These are phyloP conservation scores for Leucocoprinus sp. DNA, from an alignment of 768 basidiomycete species.

Conservation along the genomic window DNA sequence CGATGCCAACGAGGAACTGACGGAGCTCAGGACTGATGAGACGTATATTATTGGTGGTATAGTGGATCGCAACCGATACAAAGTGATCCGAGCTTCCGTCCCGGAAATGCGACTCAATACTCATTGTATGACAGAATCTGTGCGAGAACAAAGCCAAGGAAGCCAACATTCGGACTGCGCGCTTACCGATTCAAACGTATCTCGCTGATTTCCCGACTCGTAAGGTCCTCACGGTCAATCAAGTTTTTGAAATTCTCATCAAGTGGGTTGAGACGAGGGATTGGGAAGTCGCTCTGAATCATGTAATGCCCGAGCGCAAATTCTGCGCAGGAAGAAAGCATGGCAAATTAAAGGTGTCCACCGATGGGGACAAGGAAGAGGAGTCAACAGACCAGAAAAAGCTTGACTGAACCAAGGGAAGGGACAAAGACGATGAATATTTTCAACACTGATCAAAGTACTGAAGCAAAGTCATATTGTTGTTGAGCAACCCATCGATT, in stretches of 20 bases:
- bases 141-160: constrained; percentile 80
- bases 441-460: no score
- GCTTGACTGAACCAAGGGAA: neutral
- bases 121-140: constrained; percentile 50
- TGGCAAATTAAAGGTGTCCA: constrained; percentile 9
- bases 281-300: constrained; percentile 82
- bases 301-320: constrained; percentile 91
- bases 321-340: constrained; percentile 45
- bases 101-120: constrained; percentile 1
- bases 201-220: constrained; percentile 77
- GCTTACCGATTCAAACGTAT: constrained; percentile 92
- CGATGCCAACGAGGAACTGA: constrained; percentile 80
- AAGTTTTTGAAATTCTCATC: constrained; percentile 87
- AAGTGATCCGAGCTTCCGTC: constrained; percentile 35
- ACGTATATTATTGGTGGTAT: constrained; percentile 95
- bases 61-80: constrained; percentile 93
- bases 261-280: constrained; percentile 80
- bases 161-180: constrained; percentile 73
- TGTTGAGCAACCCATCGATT: no score
- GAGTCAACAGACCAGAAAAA: neutral
- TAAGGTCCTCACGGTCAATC: constrained; percentile 96
- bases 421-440: no score
- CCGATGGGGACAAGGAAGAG: constrained; percentile 1
- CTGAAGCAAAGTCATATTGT: no score
- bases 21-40: constrained; percentile 74